These are phyloP conservation scores for Neurospora tetraspora DNA, from an alignment of 495 filamentous ascomycete species.

Conservation along the genomic window DNA sequence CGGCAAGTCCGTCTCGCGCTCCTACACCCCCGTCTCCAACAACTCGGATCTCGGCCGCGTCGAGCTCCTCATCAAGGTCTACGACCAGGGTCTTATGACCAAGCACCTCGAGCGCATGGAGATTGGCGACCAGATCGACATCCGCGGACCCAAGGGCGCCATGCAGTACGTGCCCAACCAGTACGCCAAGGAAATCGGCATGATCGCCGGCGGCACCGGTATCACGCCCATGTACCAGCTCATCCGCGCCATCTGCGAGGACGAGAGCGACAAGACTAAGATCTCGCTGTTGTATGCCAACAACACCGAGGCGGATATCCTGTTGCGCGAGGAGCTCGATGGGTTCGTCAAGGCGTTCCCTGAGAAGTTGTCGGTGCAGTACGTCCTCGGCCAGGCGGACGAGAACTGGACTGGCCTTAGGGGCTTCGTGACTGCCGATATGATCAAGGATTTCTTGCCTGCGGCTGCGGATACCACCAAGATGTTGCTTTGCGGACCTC, in stretches of 20 bases:
- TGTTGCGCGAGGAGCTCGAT: slow-evolving; percentile 45
- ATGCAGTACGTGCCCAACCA: slow-evolving; percentile 26
- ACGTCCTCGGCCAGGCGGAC: slow-evolving; percentile 30
- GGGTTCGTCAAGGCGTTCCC: slow-evolving; percentile 30
- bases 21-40: slow-evolving; percentile 45
- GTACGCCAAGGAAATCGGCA: slow-evolving; percentile 25
- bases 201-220: slow-evolving; percentile 46
- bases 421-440: slow-evolving; percentile 25
- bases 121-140: slow-evolving; percentile 32
- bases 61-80: slow-evolving; percentile 41
- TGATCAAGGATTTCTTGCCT: slow-evolving; percentile 21
- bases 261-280: slow-evolving; percentile 37
- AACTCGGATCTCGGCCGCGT: slow-evolving; percentile 37
- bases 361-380: slow-evolving; percentile 35
- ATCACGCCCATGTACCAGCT: slow-evolving; percentile 50
- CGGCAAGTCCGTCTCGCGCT: slow-evolving; percentile 32
- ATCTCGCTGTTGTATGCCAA: slow-evolving; percentile 50
- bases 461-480: slow-evolving; percentile 46
- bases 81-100: slow-evolving; percentile 38
- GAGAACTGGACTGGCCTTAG: slow-evolving; percentile 19
- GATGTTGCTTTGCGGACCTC: slow-evolving; percentile 70
- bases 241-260: slow-evolving; percentile 42
- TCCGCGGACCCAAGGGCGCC: slow-evolving; percentile 41
- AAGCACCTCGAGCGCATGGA: slow-evolving; percentile 35
- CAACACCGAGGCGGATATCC: slow-evolving; percentile 56